Base-by-base conservation (phyloP, 1,139 yeast species). In the Zygoascus meyerae region DNA sequence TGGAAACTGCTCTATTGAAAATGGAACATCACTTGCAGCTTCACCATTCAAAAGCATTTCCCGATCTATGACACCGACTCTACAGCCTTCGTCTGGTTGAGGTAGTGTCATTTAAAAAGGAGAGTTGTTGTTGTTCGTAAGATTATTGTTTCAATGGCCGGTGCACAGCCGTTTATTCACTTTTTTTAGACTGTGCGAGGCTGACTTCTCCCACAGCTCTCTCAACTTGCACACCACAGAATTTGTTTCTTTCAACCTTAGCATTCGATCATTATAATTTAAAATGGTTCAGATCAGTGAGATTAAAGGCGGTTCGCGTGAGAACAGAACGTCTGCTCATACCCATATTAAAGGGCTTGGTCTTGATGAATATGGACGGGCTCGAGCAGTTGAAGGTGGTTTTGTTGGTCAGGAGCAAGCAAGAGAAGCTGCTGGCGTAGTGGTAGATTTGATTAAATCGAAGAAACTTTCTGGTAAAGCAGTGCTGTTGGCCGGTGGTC, bases 321-420 rank as follows among this genome's bases (percentile, higher is more conserved):
- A 83, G 52, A 75, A 78, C 53, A 77, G 98, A 60, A 90, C 97
- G 1, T 95, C 97, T 1, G 95, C 98, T 10, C 98, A 92, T 64
- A 89, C 97, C 5, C 98, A 92, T 65, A 92, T 92, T 72, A 86
- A 85, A 65, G 97, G 97, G 2, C 77, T 92, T 31, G 98, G 98
- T 0, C 73, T 92, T 45, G 96, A 90, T 60, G 97, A 90, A 58
- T 81, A 78, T 56, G 98, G 98, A 30, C 66, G 73, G 42, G 97
- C 97, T 30, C 85, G 84, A 55, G 75, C 77, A 40, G 78, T 85
- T 37, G 97, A 90, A 63, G 95, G 95, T 40, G 97, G 97, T 3
- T 92, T 92, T 64, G 95, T 92, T 42, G 98, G 98, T 40, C 99
- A 92, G 67, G 74, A 75, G 10, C 87, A 83, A 57, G 98, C 99